Evolutionary conservation across 768 basidiomycete genomes (phyloP), one percentile per base, ranked within the genome.

Genomic region (Mycena leptocephala): DNA sequence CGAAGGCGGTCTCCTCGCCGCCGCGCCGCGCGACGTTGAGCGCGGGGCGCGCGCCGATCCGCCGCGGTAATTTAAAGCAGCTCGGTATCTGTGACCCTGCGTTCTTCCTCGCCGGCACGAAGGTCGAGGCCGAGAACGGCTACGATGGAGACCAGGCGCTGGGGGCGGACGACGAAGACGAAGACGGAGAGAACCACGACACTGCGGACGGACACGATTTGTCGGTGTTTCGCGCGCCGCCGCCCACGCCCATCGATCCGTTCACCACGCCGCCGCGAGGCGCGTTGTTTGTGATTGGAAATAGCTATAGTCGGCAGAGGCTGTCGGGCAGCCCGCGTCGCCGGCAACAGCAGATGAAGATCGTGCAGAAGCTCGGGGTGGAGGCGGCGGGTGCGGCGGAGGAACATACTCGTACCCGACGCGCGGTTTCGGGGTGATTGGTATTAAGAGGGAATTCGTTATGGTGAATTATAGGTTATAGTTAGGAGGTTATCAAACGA

Each of bases 341-440:
- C 5, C 26, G 46, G 18, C 20, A 32, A 20, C 28, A 72, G 22
- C 22, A 53, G 59, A 65, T 30, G 37, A 74, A 67, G 35, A 68
- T 74, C 46, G 46, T 67, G 26, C 65, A 68, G 65, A 16, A 48
- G 32, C 33, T 74, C 26, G 72, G 65, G 24, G 24, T 58, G 2
- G 72, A 74, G 59, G 72, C 65, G 48, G 58, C 58, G 24, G n/a
- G 43, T 22, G 65, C 58, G 24, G 72, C 65, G 35, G 46, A 48
- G 37, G 16, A 22, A 14, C 18, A 65, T 24, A 56, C 18, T 1
- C 30, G 30, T n/a, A n/a, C n/a, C n/a, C n/a, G n/a, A n/a, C n/a
- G n/a, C n/a, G n/a, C n/a, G n/a, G n/a, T n/a, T n/a, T n/a, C n/a
- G n/a, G n/a, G n/a, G n/a, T n/a, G n/a, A n/a, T n/a, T n/a, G n/a